phyloP scores from a whole-genome alignment of 805 yeast species.

The Candida vaughaniae region DNA sequence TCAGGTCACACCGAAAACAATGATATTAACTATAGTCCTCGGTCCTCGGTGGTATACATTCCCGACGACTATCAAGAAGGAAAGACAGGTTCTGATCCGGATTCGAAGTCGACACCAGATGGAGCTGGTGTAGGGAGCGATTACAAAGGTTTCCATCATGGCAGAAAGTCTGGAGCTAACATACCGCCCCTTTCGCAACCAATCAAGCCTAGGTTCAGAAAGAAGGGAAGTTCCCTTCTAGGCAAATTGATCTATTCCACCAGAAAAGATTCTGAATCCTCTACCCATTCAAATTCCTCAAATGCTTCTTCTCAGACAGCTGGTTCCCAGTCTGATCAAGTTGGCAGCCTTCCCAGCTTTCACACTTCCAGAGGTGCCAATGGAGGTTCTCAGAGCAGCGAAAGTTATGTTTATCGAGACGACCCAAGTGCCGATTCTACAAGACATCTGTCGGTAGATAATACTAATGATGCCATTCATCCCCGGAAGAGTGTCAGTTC shows the following conservation, averaged over 20 bases:
- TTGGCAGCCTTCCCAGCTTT: background rate
- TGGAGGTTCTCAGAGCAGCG: background rate
- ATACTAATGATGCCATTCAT: background rate
- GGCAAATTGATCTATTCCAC: slow-evolving; percentile 39
- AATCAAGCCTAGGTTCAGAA: slow-evolving; percentile 45
- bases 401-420: slow-evolving; percentile 3
- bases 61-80: background rate
- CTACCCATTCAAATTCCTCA: slow-evolving; percentile 2
- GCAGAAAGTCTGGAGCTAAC: slow-evolving; percentile 28
- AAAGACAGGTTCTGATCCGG: background rate
- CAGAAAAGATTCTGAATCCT: slow-evolving; percentile 29
- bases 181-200: slow-evolving; percentile 51
- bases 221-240: slow-evolving; percentile 34
- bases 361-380: background rate
- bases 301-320: background rate
- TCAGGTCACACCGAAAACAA: background rate
- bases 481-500: slow-evolving; percentile 18
- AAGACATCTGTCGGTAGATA: slow-evolving; percentile 5
- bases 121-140: slow-evolving; percentile 7
- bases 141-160: slow-evolving; percentile 43
- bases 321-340: background rate
- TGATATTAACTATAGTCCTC: slow-evolving; percentile 16
- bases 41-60: slow-evolving; percentile 21
- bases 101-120: background rate
- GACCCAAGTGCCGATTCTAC: background rate